phyloP scores from a whole-genome alignment of 164 flowering plant species.

The Stephania cephalantha region DNA sequence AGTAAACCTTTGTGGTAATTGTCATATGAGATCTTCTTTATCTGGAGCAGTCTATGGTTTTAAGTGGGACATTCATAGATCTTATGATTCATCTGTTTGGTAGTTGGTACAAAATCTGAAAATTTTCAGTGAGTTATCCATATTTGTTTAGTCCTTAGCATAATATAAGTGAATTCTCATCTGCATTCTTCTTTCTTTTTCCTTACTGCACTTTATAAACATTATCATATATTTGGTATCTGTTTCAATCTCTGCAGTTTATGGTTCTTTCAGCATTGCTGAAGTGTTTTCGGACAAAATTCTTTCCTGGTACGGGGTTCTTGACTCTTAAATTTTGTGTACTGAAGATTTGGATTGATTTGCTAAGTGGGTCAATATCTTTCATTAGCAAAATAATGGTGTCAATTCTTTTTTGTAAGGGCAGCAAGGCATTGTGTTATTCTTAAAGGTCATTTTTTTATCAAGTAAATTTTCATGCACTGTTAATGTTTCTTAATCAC shows the following conservation, averaged over 20 bases:
- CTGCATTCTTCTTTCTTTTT: neutral
- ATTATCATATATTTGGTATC: neutral
- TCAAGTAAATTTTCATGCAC: no score
- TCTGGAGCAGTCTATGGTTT: neutral
- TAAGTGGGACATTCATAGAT: neutral
- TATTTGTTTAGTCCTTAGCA: no score
- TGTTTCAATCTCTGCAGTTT: slow-evolving; percentile 33
- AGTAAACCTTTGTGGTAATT: no score
- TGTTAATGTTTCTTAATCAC: no score
- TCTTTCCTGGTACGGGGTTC: slow-evolving; percentile 43
- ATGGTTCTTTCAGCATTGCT: slow-evolving; percentile 62
- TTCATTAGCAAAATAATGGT: no score
- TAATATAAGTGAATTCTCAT: neutral
- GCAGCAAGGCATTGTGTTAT: no score
- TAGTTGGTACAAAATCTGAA: neutral
- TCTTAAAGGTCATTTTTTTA: neutral
- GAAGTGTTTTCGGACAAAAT: slow-evolving; percentile 61
- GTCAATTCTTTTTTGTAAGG: no score
- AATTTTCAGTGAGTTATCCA: neutral
- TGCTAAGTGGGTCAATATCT: no score
- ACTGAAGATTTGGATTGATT: no score
- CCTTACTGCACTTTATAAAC: neutral
- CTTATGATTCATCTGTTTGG: neutral
- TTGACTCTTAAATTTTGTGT: neutral
- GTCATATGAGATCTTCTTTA: neutral